Conservation (phyloP, 1,139 yeast genomes). For the Suzukiozyma palmioleophila region DNA sequence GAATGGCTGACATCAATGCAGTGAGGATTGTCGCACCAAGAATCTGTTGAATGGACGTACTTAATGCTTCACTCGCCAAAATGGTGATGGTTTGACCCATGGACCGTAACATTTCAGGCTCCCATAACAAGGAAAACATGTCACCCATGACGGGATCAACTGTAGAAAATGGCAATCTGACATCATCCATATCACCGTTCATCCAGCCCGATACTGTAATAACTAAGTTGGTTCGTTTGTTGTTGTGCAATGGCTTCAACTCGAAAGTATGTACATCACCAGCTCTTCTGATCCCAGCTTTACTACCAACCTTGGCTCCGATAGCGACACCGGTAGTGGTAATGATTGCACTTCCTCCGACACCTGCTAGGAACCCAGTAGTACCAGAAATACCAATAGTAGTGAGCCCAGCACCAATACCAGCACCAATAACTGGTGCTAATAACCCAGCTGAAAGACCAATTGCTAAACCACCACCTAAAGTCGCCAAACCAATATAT, state of each 20-base stretch:
- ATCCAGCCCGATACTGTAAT: constrained; percentile 98
- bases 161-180: constrained; percentile 91
- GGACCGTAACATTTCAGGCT: constrained; percentile 93
- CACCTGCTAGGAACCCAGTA: constrained; percentile 87
- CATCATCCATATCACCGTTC: constrained; percentile 94
- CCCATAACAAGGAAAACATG: constrained; percentile 88
- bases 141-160: constrained; percentile 99
- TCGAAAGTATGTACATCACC: constrained; percentile 95
- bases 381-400: constrained; percentile 95
- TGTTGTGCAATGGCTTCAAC: constrained; percentile 86
- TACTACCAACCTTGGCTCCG: constrained; percentile 85
- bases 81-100: constrained; percentile 95
- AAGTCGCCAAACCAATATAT: constrained; percentile 90
- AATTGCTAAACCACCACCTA: constrained; percentile 94
- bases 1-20: constrained; percentile 95
- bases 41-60: constrained; percentile 92
- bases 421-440: constrained; percentile 98
- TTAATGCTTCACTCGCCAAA: constrained; percentile 87
- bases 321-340: constrained; percentile 88
- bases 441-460: constrained; percentile 93
- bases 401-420: constrained; percentile 93
- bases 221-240: constrained; percentile 80
- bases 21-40: constrained; percentile 87
- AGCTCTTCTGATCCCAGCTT: constrained; percentile 80
- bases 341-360: constrained; percentile 93